Evolutionary conservation across 1,284 basidiomycete species (phyloP).

Genomic region (Gomphus bonarii): DNA sequence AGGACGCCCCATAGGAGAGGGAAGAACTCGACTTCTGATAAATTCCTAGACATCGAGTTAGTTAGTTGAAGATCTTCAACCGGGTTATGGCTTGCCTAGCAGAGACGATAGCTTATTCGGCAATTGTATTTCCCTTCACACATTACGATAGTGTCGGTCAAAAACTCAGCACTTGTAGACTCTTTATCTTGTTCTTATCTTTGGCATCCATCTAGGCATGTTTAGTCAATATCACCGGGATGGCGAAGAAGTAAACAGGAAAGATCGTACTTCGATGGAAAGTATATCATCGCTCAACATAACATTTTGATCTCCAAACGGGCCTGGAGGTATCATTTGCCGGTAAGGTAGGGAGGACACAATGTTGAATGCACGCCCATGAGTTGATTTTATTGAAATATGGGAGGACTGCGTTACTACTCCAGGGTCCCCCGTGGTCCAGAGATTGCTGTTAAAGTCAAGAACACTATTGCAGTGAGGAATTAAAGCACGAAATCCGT

Average conservation of each 20-base stretch:
- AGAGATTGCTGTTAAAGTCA: constrained; percentile 7
- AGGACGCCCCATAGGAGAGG: too few species aligned
- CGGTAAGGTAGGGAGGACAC: constrained; percentile 1
- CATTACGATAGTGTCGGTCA: background rate
- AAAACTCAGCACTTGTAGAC: background rate
- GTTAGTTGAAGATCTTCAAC: too few species aligned
- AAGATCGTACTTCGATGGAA: background rate
- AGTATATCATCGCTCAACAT: background rate
- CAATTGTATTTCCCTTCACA: too few species aligned
- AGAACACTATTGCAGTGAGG: constrained; percentile 1
- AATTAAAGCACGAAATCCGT: background rate
- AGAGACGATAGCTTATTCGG: too few species aligned
- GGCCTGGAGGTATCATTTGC: background rate
- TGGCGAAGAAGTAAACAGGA: background rate
- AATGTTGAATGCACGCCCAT: background rate
- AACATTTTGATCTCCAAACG: background rate
- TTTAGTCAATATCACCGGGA: background rate
- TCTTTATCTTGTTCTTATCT: background rate
- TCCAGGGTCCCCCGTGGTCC: background rate
- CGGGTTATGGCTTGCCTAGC: too few species aligned
- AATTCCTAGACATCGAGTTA: too few species aligned
- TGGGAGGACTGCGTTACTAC: constrained; percentile 1
- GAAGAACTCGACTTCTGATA: too few species aligned
- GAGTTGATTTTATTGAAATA: background rate
- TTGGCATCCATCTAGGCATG: background rate